Evolutionary conservation across 805 yeast genomes (phyloP), one percentile per base, ranked within the genome.

Genomic region (Starmerella bombi): DNA sequence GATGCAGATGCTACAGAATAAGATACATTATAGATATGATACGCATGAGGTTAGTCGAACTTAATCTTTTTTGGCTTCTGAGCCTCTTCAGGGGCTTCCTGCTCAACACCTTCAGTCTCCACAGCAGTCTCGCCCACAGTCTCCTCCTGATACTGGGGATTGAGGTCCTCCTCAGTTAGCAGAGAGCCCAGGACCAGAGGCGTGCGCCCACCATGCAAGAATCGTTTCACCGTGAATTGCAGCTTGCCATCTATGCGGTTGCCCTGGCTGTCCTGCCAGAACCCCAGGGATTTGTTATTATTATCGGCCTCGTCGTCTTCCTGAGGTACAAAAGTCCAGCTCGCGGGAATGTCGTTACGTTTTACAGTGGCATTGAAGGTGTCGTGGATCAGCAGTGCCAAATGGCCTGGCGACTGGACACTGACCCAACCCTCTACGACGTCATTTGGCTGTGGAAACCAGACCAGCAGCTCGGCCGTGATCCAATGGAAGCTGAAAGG

Each of bases 341-440:
- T 71, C 32, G 65, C 62, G n/a, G 98, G 98, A 45, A 91, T 85
- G 52, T 75, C 77, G 56, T 71, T 77, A 57, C 81, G 76, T 60
- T 81, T 83, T 48, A 91, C 83, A 34, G 88, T 76, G 18, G 96
- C 96, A 62, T 91, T 91, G 66, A 91, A 91, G 1, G 93, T 83
- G 62, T 91, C 97, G 58, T 83, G 86, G 37, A 91, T 69, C 49
- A 91, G 69, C 45, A 91, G 66, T 45, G 96, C 97, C 53, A 91
- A 80, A 58, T 91, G 98, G 6, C 94, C 79, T 15, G 93, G 94
- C 3, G 94, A 78, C 64, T 88, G 96, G 73, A 88, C 77, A 64
- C 83, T 84, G 40, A 80, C 71, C 66, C 76, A 71, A 10, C 98
- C 98, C 59, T 86, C 93, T 16, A 91, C 62, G 1, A 69, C 63